A percentile compares a stretch with the other conserved stretches of the same genome.
phyloP scores from a whole-genome alignment of 805 yeast species.

The Candida berthetii region DNA sequence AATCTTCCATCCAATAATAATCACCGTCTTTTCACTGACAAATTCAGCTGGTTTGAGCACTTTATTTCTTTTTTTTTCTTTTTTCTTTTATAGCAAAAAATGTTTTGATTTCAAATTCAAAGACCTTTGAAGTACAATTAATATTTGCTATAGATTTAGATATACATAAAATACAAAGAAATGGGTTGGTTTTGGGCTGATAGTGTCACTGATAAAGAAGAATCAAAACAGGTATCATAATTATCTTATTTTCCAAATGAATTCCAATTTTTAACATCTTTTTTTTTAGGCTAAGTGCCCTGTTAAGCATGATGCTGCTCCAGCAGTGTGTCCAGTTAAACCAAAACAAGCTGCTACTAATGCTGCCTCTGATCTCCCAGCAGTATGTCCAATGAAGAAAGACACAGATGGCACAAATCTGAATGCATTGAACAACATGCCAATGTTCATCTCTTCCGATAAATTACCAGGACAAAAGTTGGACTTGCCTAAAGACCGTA shows the following conservation, averaged over 20 bases:
- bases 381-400: slow-evolving; percentile 34
- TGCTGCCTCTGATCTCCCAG: slow-evolving; percentile 22
- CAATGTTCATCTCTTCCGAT: slow-evolving; percentile 56
- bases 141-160: no score
- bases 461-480: slow-evolving; percentile 77
- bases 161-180: slow-evolving; percentile 1
- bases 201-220: slow-evolving; percentile 3
- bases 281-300: slow-evolving; percentile 27
- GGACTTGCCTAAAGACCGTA: slow-evolving; percentile 76
- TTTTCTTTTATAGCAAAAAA: no score
- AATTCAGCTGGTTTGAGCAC: no score
- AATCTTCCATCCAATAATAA: no score
- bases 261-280: slow-evolving; percentile 1
- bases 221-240: background rate
- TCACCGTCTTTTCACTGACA: no score
- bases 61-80: no score
- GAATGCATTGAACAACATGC: slow-evolving; percentile 90
- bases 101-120: no score
- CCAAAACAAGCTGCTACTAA: no score
- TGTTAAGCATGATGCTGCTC: slow-evolving; percentile 26
- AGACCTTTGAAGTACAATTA: no score
- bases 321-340: slow-evolving; percentile 34
- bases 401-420: slow-evolving; percentile 22
- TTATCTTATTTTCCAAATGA: background rate
- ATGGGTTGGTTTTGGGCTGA: slow-evolving; percentile 96